These are phyloP conservation scores for Mycena rosella DNA, from an alignment of 768 basidiomycete species.

Conservation along the genomic window DNA sequence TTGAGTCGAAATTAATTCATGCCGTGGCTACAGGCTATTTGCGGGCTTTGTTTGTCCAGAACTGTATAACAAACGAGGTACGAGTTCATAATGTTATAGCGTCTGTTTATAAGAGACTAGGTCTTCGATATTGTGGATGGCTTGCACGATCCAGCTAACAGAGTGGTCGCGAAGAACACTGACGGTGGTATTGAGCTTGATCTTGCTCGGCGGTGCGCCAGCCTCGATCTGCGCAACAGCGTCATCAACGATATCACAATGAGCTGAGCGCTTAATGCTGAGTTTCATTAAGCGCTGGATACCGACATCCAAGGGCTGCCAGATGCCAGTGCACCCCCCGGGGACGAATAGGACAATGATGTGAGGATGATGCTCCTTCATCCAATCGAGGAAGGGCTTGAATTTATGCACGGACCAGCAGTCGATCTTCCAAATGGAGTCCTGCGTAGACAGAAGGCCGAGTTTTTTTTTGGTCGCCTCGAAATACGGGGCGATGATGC, in stretches of 20 bases:
- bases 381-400: constrained; percentile 43
- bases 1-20: no score
- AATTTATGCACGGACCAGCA: constrained; percentile 48
- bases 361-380: constrained; percentile 39
- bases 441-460: constrained; percentile 26
- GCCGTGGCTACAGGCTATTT: no score
- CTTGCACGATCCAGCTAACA: constrained; percentile 25
- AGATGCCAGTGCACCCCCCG: constrained; percentile 41
- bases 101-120: no score
- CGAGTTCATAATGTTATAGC: no score
- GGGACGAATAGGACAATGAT: constrained; percentile 42
- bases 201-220: neutral
- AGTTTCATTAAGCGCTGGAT: constrained; percentile 29
- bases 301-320: constrained; percentile 40
- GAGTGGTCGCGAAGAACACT: constrained; percentile 14
- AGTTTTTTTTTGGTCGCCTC: constrained; percentile 31
- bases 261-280: constrained; percentile 36
- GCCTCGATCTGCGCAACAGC: constrained; percentile 39
- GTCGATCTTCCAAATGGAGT: constrained; percentile 38
- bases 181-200: constrained; percentile 21
- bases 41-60: no score
- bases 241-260: constrained; percentile 27
- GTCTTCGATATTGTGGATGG: neutral
- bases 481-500: constrained; percentile 48
- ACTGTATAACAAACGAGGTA: no score